Evolutionary conservation across 164 flowering plant species (phyloP), one percentile per base, ranked within the genome.

Genomic region (Vitis labrusca): DNA sequence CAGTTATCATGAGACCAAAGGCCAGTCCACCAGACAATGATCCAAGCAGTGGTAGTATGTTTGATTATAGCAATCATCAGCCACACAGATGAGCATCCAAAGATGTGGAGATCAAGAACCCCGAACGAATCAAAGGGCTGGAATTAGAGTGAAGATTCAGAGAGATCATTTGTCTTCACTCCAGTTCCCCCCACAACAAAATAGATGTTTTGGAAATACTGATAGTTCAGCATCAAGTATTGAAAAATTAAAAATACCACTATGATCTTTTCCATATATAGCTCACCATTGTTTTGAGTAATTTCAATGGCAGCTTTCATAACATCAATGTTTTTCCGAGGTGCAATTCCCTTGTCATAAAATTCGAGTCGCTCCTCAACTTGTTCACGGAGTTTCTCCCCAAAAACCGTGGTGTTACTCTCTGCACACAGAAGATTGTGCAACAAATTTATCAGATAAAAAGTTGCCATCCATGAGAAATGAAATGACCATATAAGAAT

Each of bases 301-400:
- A 49, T 77, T 62, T 86, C 92, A 56, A 93, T 82, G 17, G 94
- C 98, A 37, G 80, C 79, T 79, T 92, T 91, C 99, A 96, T 96
- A 71, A 96, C 97, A 76, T 96, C 99, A 59, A 93, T 74, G 70
- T 96, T 96, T 77, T 96, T 93, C 17, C 94, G 92, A 30, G 97
- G 98, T 50, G 97, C 97, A 82, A 92, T 84, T 15, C 99, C 99
- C 81, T 96, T 96, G 85, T 93, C 99, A 79, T 96, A 96, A 55
- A 96, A 96, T 54, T 96, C 97, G 32, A 96, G 90, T 17, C 99
- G 82, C 81, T 96, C 98, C 73, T 96, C 99, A 66, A 96, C 98
- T 79, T 93, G 97, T 66, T 91, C 97, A 67, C 97, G 90, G 5
- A 96, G 95, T 76, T 92, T 93, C 76, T 93, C 97, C 30, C 98